Evolutionary conservation across 2,329 filamentous ascomycete species (phyloP).

Genomic region (Botrytis squamosa): DNA sequence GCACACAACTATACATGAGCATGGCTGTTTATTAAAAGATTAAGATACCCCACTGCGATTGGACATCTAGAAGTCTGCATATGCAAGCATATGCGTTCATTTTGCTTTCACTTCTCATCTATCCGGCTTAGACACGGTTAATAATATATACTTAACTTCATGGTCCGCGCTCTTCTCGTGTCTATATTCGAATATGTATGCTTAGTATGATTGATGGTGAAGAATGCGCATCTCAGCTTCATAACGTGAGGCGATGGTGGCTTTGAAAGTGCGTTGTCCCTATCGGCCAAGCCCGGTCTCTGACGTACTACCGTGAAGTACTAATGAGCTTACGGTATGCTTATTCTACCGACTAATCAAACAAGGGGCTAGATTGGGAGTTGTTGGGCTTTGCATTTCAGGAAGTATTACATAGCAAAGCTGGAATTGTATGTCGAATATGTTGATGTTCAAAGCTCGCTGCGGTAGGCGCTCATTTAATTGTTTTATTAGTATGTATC

Average conservation of each 20-base stretch:
- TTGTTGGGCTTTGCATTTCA: neutral
- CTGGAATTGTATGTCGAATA: neutral
- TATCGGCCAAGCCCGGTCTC: neutral
- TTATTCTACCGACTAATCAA: neutral
- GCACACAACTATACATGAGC: conserved; percentile 19
- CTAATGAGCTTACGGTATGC: neutral
- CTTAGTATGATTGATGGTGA: neutral
- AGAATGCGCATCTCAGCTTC: neutral
- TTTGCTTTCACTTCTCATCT: conserved; percentile 11
- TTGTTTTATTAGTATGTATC: neutral
- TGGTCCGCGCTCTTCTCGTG: neutral
- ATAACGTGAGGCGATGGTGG: neutral
- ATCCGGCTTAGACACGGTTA: neutral
- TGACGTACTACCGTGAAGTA: neutral
- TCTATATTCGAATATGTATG: neutral
- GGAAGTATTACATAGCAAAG: neutral
- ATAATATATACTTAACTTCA: neutral
- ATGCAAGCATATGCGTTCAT: conserved; percentile 12
- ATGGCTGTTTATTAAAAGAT: conserved; percentile 20
- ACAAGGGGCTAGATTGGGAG: too few species aligned
- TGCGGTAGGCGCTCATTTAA: neutral
- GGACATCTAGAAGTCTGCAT: conserved; percentile 19
- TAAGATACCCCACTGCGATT: conserved; percentile 20
- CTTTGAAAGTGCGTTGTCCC: conserved; percentile 2
- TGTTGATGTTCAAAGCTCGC: neutral